These are phyloP conservation scores for Aspergillus leporis DNA, from an alignment of 495 filamentous ascomycete genomes.

Conservation along the genomic window DNA sequence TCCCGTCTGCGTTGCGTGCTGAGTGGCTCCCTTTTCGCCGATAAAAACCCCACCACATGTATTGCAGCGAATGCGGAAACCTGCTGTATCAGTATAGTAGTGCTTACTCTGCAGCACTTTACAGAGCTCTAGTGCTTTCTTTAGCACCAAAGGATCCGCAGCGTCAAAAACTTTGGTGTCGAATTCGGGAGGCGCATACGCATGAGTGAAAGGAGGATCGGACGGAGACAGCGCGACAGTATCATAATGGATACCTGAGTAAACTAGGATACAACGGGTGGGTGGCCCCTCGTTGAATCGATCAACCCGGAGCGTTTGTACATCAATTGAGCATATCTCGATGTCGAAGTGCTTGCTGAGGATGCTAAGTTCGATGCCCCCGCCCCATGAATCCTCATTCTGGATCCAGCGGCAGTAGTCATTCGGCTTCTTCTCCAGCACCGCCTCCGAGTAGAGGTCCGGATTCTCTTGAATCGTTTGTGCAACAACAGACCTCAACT, in stretches of 20 bases:
- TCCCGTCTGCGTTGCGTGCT: constrained; percentile 66
- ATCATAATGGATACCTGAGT: constrained; percentile 96
- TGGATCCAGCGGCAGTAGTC: constrained; percentile 86
- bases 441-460: constrained; percentile 67
- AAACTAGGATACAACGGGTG: constrained; percentile 78
- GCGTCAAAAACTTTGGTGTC: constrained; percentile 80
- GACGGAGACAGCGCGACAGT: constrained; percentile 75
- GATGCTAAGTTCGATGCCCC: constrained; percentile 85
- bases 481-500: constrained; percentile 81
- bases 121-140: constrained; percentile 71
- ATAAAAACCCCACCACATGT: constrained; percentile 68
- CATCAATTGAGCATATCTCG: constrained; percentile 85
- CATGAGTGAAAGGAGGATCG: constrained; percentile 55
- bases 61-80: constrained; percentile 81
- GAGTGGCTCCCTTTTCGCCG: constrained; percentile 68
- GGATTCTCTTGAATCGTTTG: constrained; percentile 73
- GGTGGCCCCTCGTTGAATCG: constrained; percentile 76
- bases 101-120: constrained; percentile 66
- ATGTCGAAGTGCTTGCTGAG: constrained; percentile 82
- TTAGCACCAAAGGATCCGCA: constrained; percentile 65
- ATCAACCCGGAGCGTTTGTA: constrained; percentile 66
- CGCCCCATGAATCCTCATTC: constrained; percentile 82
- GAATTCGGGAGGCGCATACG: constrained; percentile 63
- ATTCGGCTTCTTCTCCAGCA: constrained; percentile 72
- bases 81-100: constrained; percentile 89